These are phyloP conservation scores for Gossypium mustelinum DNA, from an alignment of 345 rosid species.

Conservation along the genomic window DNA sequence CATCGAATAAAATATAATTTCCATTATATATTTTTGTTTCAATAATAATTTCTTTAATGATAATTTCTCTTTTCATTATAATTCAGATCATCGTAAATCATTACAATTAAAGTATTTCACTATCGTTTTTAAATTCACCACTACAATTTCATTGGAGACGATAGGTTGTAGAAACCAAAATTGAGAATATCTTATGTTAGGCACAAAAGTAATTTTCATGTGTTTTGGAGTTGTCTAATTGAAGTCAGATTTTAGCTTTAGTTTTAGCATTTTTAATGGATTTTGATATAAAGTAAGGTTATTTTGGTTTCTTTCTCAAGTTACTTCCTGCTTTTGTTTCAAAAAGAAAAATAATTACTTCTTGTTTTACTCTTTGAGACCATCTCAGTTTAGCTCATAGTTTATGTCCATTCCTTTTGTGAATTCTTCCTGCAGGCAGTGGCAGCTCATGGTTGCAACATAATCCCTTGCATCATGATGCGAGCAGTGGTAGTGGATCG, in stretches of 20 bases:
- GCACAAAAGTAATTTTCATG: not conserved
- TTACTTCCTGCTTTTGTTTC: not conserved
- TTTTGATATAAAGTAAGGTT: not conserved
- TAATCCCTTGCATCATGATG: slow-evolving; percentile 30
- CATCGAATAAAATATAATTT: no score
- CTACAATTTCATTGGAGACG: no score
- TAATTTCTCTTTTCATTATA: no score
- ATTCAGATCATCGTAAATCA: no score
- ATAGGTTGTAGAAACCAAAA: no score
- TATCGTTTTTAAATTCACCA: no score
- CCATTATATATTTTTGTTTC: no score
- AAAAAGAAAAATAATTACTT: not conserved
- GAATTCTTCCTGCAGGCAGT: slow-evolving; percentile 35
- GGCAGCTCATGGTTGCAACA: slow-evolving; percentile 55
- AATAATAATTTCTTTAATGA: no score
- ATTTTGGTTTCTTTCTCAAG: not conserved
- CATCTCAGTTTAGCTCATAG: not conserved
- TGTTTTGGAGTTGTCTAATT: not conserved
- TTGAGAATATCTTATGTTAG: no score
- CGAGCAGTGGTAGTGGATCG: slow-evolving; percentile 14
- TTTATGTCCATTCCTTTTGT: slow-evolving; percentile 9
- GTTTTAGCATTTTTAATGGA: not conserved
- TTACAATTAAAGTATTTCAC: no score
- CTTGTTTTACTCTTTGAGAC: not conserved
- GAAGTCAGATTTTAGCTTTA: not conserved